Evolutionary conservation across 2,329 filamentous ascomycete species (phyloP).

Genomic region (Rutstroemia sp.): DNA sequence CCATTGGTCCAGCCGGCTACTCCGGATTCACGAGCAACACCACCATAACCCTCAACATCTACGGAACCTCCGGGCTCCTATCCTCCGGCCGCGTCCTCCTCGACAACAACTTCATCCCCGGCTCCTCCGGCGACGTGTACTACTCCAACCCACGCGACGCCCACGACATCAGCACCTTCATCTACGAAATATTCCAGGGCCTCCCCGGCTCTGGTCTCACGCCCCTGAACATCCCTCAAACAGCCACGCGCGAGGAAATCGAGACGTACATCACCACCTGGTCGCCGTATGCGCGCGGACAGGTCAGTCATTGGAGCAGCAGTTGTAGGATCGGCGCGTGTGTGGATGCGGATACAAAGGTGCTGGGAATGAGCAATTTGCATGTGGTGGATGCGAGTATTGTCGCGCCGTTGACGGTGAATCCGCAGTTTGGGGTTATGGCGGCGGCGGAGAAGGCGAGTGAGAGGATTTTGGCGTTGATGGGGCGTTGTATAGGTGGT

Average conservation of each 20-base stretch:
- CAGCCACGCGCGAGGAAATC: conserved; percentile 41
- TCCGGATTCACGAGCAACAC: conserved; percentile 33
- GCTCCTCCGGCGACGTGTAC: conserved; percentile 37
- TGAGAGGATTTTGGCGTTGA: conserved; percentile 36
- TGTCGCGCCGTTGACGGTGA: conserved; percentile 42
- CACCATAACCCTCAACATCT: conserved; percentile 49
- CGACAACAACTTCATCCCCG: conserved; percentile 36
- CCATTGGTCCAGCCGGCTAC: conserved; percentile 41
- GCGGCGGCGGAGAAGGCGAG: conserved; percentile 43
- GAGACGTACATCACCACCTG: conserved; percentile 41
- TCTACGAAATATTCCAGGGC: conserved; percentile 41
- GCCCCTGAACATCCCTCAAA: conserved; percentile 40
- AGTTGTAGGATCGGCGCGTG: conserved; percentile 43
- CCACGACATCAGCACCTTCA: conserved; percentile 41
- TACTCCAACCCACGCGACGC: conserved; percentile 41
- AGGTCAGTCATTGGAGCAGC: conserved; percentile 47
- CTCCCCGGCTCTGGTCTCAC: conserved; percentile 37
- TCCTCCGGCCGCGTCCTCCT: conserved; percentile 41
- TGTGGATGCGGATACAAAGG: conserved; percentile 40
- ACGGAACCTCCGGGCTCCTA: conserved; percentile 46
- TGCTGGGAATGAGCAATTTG: conserved; percentile 42
- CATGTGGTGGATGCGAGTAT: conserved; percentile 46
- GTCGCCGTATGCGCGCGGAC: conserved; percentile 40
- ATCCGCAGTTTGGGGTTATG: conserved; percentile 49
- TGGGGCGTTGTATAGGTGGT: background rate